Base-by-base conservation (phyloP, 1,284 basidiomycete species). In the Ganoderma sinense region DNA sequence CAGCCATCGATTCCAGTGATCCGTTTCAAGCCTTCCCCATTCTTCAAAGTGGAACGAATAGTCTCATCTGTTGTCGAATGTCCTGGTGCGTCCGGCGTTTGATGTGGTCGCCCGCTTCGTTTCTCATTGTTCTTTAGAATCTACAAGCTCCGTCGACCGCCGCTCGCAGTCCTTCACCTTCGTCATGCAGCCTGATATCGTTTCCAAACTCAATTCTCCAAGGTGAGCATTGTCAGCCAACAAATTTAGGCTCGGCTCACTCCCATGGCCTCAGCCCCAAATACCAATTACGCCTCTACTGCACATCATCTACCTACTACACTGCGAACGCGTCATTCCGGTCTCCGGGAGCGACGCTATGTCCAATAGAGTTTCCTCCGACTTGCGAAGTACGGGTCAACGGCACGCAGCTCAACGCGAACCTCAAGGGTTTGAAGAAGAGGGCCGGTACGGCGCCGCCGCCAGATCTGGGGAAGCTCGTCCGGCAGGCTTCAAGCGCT, bases 361-460 rank as follows among this genome's bases (percentile, higher is more conserved):
- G 89, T 79, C 94, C 91, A 0, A 92, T 98, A 69, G 97, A 99
- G 82, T 98, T 97, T 77, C 97, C 97, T 16, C 88, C 90, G 7
- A 95, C 94, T 26, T 97, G 95, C 77, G 97, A 98, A 87, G 91
- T 97, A 64, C 90, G 92, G 75, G 89, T 98, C 48, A 97, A 98
- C 79, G 86, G 85, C 68, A 84, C 85, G 4, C 84, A 87, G 62
- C 82, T 97, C 40, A 84, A 84, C 14, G 95, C 94, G 64, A 97
- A 94, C 79, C 83, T 96, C 74, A 95, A 96, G 78, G 97, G 97
- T 2, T 83, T 98, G 76, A 97, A 98, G 85, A 98, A 98, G 82
- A 97, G 96, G 78, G 93, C 96, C n/a, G 97, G 97, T 0, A 98
- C 95, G 64, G 95, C 97, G 0, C 96, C 97, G 23, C 97, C 97